Percentiles rank a stretch among this genome's conserved stretches.
These are phyloP conservation scores for Pelagophyceae sp. DNA, from an alignment of 352 stramenopile genomes.

Conservation along the genomic window DNA sequence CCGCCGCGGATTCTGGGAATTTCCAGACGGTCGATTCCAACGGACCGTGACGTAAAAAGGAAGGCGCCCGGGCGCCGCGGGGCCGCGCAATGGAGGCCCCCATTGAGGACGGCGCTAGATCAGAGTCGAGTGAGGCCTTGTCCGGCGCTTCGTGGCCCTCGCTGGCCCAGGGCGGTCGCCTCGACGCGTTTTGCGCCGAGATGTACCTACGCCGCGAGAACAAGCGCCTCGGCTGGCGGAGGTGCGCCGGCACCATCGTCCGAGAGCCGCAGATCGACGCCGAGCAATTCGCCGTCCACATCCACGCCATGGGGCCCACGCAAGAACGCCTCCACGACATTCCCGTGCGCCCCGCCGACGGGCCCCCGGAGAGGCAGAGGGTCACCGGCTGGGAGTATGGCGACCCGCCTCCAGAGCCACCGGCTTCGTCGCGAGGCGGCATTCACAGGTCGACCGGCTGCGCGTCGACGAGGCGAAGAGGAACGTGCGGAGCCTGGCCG, in stretches of 20 bases:
- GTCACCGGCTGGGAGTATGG: too few relatives aligned
- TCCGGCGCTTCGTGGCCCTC: neutral
- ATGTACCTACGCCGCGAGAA: conserved; percentile 1
- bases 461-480: neutral
- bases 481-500: neutral
- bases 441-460: neutral
- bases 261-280: neutral
- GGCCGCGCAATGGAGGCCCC: too few relatives aligned
- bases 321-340: neutral
- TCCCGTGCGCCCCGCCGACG: neutral
- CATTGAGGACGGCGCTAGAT: too few relatives aligned
- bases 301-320: neutral
- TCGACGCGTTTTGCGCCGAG: neutral
- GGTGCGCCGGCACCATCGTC: neutral
- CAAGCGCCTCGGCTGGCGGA: conserved; percentile 1
- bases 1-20: too few relatives aligned
- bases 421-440: too few relatives aligned
- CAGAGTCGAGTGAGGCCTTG: too few relatives aligned
- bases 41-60: too few relatives aligned
- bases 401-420: too few relatives aligned
- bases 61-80: too few relatives aligned
- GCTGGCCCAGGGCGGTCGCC: neutral
- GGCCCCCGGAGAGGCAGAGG: too few relatives aligned
- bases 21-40: too few relatives aligned
- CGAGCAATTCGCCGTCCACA: neutral